Percentiles rank a stretch among this genome's conserved stretches.
Conservation (phyloP, 352 stramenopile species). For the Pythium phragmiticola region DNA sequence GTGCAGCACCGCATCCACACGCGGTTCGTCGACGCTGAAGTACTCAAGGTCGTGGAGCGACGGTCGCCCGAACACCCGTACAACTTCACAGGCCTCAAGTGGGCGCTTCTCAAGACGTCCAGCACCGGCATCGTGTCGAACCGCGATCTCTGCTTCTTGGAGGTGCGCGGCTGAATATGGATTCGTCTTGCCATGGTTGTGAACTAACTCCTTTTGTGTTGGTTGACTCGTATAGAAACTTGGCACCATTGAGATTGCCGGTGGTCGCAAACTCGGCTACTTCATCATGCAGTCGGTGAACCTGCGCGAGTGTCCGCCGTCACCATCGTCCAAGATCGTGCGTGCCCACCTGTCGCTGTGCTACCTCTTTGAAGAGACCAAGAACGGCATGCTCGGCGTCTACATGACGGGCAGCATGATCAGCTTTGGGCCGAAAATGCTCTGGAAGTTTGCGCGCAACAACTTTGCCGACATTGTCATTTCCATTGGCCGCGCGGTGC, state of each 20-base stretch:
- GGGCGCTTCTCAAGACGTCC: slow-evolving; percentile 17
- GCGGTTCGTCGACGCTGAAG: slow-evolving; percentile 21
- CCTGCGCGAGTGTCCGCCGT: slow-evolving; percentile 19
- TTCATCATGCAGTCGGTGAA: slow-evolving; percentile 27
- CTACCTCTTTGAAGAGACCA: slow-evolving; percentile 28
- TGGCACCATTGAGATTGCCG: slow-evolving; percentile 10
- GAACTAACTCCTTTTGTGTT: background rate
- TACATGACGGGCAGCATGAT: slow-evolving; percentile 26
- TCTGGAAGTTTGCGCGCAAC: slow-evolving; percentile 14
- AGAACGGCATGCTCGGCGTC: slow-evolving; percentile 18
- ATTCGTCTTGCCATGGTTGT: background rate
- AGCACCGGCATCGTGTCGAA: slow-evolving; percentile 20
- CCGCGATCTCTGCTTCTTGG: slow-evolving; percentile 25
- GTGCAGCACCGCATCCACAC: slow-evolving; percentile 21
- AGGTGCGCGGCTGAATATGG: slow-evolving; percentile 2
- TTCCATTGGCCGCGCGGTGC: slow-evolving; percentile 8
- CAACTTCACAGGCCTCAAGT: slow-evolving; percentile 27
- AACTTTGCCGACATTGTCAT: slow-evolving; percentile 24
- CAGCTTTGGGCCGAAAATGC: slow-evolving; percentile 3
- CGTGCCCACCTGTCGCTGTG: slow-evolving; percentile 21
- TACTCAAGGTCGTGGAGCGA: slow-evolving; percentile 21
- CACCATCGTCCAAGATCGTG: slow-evolving; percentile 2
- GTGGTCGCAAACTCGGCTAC: slow-evolving; percentile 22
- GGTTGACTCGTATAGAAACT: slow-evolving; percentile 19
- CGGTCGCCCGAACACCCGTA: slow-evolving; percentile 15